Conservation (phyloP, 2,329 filamentous ascomycete genomes). For the Pyrenophora seminiperda region DNA sequence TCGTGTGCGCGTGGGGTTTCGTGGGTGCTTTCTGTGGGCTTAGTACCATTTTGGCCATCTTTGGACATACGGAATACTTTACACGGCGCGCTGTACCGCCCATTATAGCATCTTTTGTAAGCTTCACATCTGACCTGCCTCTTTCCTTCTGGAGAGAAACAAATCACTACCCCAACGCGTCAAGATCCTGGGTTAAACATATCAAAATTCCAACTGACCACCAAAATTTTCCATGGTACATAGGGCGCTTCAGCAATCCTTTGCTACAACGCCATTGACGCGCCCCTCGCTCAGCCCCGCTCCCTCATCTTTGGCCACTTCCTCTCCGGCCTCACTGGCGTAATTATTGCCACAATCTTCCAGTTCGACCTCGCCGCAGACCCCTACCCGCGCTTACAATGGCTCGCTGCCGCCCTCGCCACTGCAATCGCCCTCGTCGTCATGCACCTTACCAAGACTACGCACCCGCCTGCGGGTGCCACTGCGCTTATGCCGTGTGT, state of each 20-base stretch:
- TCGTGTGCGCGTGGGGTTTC: conserved; percentile 50
- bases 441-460: conserved; percentile 55
- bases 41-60: conserved; percentile 49
- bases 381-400: conserved; percentile 41
- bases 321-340: conserved; percentile 52
- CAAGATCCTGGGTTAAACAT: too few species aligned
- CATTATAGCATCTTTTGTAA: conserved; percentile 50
- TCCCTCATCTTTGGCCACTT: conserved; percentile 53
- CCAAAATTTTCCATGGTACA: neutral
- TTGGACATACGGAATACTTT: conserved; percentile 49
- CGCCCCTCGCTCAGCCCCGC: conserved; percentile 54
- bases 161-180: too few species aligned
- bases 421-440: conserved; percentile 52
- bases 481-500: conserved; percentile 53
- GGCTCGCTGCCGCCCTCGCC: conserved; percentile 52
- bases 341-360: conserved; percentile 53
- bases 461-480: conserved; percentile 55
- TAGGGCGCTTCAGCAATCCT: conserved; percentile 55
- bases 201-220: too few species aligned
- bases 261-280: conserved; percentile 53
- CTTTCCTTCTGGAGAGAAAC: too few species aligned
- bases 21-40: conserved; percentile 52
- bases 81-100: conserved; percentile 47
- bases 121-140: conserved; percentile 17
- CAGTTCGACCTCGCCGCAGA: conserved; percentile 42